These are phyloP conservation scores for Rutstroemia sp. DNA, from an alignment of 2,329 filamentous ascomycete genomes.

Conservation along the genomic window DNA sequence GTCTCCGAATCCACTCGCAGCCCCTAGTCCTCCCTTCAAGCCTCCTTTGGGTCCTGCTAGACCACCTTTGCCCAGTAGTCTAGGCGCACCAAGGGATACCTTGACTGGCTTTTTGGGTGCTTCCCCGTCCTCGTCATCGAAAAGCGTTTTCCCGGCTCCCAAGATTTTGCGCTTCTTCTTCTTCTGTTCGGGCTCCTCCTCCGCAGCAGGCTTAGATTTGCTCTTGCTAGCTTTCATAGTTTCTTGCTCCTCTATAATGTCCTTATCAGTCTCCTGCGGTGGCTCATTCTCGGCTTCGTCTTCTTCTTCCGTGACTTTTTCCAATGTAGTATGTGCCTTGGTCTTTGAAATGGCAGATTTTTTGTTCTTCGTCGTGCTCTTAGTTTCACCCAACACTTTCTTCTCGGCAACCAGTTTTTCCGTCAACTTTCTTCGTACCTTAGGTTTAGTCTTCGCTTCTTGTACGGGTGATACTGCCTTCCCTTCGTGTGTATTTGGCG, in stretches of 20 bases:
- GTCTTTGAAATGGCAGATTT: constrained; percentile 29
- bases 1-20: constrained; percentile 39
- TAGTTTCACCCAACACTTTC: constrained; percentile 36
- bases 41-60: constrained; percentile 21
- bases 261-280: constrained; percentile 28
- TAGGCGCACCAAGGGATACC: constrained; percentile 24
- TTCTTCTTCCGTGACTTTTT: constrained; percentile 36
- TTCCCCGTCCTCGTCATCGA: constrained; percentile 62
- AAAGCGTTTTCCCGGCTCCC: constrained; percentile 58
- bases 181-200: constrained; percentile 30
- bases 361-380: constrained; percentile 25
- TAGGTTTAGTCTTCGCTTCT: constrained; percentile 12
- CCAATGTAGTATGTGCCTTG: constrained; percentile 27
- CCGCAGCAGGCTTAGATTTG: constrained; percentile 6
- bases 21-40: constrained; percentile 20
- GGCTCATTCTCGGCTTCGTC: constrained; percentile 19
- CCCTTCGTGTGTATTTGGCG: not conserved
- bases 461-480: constrained; percentile 2
- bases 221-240: constrained; percentile 13
- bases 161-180: constrained; percentile 68
- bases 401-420: constrained; percentile 29
- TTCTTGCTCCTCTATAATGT: constrained; percentile 5
- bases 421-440: constrained; percentile 18
- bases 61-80: constrained; percentile 26
- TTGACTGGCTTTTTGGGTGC: constrained; percentile 32